A percentile compares a stretch with the other conserved stretches of the same genome.
Conservation (phyloP, 306 rosid species). For the Argentina anserina region DNA sequence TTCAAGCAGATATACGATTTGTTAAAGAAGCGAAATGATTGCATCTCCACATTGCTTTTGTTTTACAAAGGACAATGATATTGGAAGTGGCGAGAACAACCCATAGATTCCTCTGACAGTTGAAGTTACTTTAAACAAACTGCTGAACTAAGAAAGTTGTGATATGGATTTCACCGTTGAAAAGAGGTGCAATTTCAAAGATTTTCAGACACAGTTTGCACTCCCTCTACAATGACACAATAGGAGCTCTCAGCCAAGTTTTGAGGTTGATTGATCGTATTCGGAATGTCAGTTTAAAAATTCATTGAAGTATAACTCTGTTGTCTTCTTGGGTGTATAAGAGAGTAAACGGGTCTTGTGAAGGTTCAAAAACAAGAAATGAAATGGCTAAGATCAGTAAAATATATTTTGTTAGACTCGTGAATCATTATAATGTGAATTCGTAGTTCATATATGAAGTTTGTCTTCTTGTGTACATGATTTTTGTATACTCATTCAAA, state of each 20-base stretch:
- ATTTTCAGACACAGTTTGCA: constrained; percentile 24
- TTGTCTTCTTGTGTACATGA: not conserved
- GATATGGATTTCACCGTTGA: not conserved
- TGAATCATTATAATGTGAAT: too few relatives aligned
- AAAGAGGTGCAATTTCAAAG: constrained; percentile 33
- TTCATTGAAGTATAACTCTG: not conserved
- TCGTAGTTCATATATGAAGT: not conserved
- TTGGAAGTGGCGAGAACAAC: not conserved
- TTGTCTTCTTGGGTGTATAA: not conserved
- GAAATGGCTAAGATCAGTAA: not conserved
- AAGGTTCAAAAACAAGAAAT: not conserved
- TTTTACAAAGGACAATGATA: not conserved
- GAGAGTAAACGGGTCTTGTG: not conserved
- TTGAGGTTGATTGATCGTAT: not conserved
- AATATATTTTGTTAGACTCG: too few relatives aligned
- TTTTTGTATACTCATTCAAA: not conserved
- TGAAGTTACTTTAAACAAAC: not conserved
- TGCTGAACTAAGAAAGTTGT: not conserved
- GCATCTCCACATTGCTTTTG: not conserved
- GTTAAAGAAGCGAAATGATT: not conserved
- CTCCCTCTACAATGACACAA: constrained; percentile 15
- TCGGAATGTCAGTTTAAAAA: constrained; percentile 21
- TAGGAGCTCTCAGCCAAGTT: constrained; percentile 8
- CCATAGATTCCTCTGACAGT: not conserved
- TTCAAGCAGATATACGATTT: not conserved